Evolutionary conservation across 331 rosid genomes (phyloP).

Genomic region (Pyracantha coccinea): DNA sequence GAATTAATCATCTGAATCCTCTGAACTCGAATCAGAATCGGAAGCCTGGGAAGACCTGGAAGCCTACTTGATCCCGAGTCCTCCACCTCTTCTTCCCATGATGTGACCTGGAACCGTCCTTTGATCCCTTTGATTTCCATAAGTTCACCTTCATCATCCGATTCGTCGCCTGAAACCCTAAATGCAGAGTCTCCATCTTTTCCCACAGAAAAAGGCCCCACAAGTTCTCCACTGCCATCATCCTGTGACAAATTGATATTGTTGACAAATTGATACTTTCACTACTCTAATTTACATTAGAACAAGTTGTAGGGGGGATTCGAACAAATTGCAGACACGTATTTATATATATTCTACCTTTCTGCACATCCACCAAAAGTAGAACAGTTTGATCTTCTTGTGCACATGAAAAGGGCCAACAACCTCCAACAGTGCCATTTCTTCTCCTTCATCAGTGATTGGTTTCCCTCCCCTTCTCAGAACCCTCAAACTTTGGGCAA

Average conservation of each 20-base stretch:
- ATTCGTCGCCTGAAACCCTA: not conserved
- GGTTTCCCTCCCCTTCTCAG: not conserved
- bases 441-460: not conserved
- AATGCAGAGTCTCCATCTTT: not conserved
- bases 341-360: not conserved
- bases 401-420: not conserved
- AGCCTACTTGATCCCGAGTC: not conserved
- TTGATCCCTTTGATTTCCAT: not conserved
- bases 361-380: conserved; percentile 10
- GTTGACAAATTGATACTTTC: too few species aligned
- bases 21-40: not conserved
- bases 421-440: not conserved
- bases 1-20: not conserved
- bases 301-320: not conserved
- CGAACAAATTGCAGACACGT: not conserved
- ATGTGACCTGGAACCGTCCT: not conserved
- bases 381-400: not conserved
- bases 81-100: conserved; percentile 1
- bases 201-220: not conserved
- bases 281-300: not conserved
- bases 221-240: not conserved
- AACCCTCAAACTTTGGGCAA: too few species aligned
- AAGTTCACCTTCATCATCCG: not conserved
- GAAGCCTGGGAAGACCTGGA: not conserved
- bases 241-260: not conserved